Percentiles rank a stretch among this genome's conserved stretches.
Evolutionary conservation across 116 monocot species (phyloP).

Genomic region (Cymodocea nodosa): DNA sequence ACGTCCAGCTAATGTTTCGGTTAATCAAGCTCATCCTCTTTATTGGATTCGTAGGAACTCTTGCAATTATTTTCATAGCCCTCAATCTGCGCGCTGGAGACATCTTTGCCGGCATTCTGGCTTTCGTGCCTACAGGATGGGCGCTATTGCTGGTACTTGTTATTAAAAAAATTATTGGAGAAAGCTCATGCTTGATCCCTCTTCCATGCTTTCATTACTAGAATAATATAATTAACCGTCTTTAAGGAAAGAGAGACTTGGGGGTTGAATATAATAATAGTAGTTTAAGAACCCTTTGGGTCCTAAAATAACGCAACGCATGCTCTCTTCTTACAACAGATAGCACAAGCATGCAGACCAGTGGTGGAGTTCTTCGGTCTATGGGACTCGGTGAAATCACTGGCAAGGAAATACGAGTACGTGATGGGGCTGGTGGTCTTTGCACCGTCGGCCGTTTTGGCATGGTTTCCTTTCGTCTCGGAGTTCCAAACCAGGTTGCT

Average conservation of each 20-base stretch:
- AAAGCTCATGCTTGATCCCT: neutral
- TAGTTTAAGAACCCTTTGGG: no score
- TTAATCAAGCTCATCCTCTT: slow-evolving; percentile 61
- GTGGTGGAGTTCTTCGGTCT: slow-evolving; percentile 35
- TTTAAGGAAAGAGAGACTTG: no score
- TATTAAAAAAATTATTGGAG: no score
- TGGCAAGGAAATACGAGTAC: slow-evolving; percentile 59
- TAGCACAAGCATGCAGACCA: slow-evolving; percentile 45
- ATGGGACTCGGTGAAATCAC: slow-evolving; percentile 55
- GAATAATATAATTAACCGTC: no score
- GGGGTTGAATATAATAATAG: no score
- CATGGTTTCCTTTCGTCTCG: slow-evolving; percentile 78
- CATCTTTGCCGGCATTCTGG: slow-evolving; percentile 57
- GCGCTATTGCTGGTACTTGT: slow-evolving; percentile 45
- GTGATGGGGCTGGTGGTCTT: slow-evolving; percentile 59
- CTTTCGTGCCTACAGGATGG: slow-evolving; percentile 78
- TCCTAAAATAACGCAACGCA: neutral
- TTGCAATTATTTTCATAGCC: slow-evolving; percentile 38
- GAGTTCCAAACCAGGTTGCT: slow-evolving; percentile 74
- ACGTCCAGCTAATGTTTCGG: slow-evolving; percentile 74
- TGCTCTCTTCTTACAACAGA: slow-evolving; percentile 20
- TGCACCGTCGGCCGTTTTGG: slow-evolving; percentile 37
- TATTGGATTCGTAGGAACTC: slow-evolving; percentile 43
- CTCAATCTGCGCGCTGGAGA: slow-evolving; percentile 52
- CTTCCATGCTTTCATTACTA: no score